phyloP scores from a whole-genome alignment of 352 stramenopile species.

The Peronospora farinosa region DNA sequence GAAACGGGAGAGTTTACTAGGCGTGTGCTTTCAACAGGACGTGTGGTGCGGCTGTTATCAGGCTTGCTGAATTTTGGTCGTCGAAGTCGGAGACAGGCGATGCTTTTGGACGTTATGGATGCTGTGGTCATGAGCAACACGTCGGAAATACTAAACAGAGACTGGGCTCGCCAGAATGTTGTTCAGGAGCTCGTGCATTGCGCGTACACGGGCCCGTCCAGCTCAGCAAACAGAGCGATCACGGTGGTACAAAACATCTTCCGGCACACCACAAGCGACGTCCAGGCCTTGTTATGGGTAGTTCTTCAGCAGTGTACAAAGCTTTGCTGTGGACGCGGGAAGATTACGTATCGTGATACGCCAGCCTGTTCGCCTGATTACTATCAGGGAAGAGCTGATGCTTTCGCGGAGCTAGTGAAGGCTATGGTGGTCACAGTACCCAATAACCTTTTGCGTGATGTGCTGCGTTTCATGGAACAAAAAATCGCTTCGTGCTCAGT shows the following conservation, averaged over 20 bases:
- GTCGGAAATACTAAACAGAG: conserved; percentile 8
- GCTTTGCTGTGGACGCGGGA: conserved; percentile 48
- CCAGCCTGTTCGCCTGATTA: conserved; percentile 4
- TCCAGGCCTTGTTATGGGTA: conserved; percentile 35
- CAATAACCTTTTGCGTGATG: conserved; percentile 16
- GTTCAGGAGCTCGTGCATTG: conserved; percentile 42
- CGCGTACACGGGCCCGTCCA: conserved; percentile 27
- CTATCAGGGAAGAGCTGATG: conserved; percentile 26
- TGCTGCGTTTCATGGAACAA: conserved; percentile 42
- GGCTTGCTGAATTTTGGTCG: conserved; percentile 24
- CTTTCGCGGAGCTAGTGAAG: conserved; percentile 46
- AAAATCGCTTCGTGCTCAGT: conserved; percentile 39
- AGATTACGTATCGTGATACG: not conserved
- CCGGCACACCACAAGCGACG: conserved; percentile 8
- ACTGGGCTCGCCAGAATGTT: conserved; percentile 42
- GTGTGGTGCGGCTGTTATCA: conserved; percentile 29
- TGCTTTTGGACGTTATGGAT: conserved; percentile 39
- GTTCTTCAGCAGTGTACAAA: conserved; percentile 53
- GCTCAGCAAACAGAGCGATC: conserved; percentile 21
- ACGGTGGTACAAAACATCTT: conserved; percentile 34
- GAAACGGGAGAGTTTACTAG: conserved; percentile 36
- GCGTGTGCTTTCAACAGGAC: conserved; percentile 34
- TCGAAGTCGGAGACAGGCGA: conserved; percentile 22
- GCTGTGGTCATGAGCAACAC: conserved; percentile 22
- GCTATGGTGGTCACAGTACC: conserved; percentile 27